Evolutionary conservation across 2,329 filamentous ascomycete species (phyloP), one percentile per base, ranked within the genome.

Genomic region (Alternaria arbusti): DNA sequence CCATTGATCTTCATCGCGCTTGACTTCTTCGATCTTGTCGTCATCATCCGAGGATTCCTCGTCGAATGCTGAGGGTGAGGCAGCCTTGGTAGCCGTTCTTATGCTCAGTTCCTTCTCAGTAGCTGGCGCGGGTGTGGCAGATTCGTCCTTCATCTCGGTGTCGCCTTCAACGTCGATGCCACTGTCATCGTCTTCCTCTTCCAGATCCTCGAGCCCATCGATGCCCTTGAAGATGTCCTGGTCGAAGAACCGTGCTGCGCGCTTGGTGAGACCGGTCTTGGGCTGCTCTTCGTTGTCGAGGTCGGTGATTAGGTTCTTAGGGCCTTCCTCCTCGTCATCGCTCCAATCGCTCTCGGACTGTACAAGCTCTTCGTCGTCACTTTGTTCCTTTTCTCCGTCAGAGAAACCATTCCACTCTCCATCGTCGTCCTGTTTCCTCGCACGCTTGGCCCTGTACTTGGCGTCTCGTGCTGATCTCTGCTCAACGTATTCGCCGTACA

Each of bases 191-290:
- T 76, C 74, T 22, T 81, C 82, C 7, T 86, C 83, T 25, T 86
- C 83, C 25, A 87, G 84, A 17, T 89, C 89, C 3, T 90, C 82
- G 20, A 91, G 79, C 0, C 88, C 91, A 22, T 89, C 88, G 57
- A 98, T 89, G 43, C 89, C 92, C 70, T 94, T 90, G 84, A 99
- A 99, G 44, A 99, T 91, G 70, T 97, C 94, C 77, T 97, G 95
- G 72, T 92, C 91, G 79, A 99, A 99, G 82, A 99, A 99, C 64
- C 91, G 87, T 10, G 90, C 88, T 9, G 96, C 96, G 67, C 93
- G 88, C 78, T 90, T 94, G 3, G 94, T 97, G n/a, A 98, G 84
- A 11, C 87, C 89, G 26, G 83, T 84, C 8, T 82, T 79, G 12
- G 85, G 83, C 40, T 82, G 81, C 5, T 81, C 81, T 8, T 84